Conservation (phyloP, 2,329 filamentous ascomycete genomes). For the Metarhizium robertsii region DNA sequence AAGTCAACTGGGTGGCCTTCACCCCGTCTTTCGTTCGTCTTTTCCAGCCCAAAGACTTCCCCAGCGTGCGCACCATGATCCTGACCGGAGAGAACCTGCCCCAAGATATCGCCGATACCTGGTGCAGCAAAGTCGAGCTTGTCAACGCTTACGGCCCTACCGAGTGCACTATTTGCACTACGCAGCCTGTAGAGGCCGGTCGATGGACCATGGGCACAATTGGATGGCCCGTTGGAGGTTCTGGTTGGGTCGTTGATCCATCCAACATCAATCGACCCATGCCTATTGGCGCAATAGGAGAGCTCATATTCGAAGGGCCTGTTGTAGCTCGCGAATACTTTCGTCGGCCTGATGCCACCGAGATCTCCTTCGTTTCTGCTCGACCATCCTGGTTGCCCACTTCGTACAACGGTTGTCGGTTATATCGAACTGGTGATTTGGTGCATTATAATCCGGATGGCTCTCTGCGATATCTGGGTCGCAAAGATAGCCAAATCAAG, state of each 20-base stretch:
- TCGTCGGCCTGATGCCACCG: neutral
- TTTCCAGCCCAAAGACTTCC: conserved; percentile 2
- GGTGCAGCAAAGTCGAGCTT: neutral
- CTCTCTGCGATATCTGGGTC: neutral
- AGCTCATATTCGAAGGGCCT: conserved; percentile 10
- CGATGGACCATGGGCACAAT: neutral
- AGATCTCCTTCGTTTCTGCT: neutral
- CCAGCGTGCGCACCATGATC: conserved; percentile 1
- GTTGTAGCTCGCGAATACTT: conserved; percentile 6
- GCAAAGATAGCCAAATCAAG: neutral
- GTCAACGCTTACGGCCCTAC: neutral
- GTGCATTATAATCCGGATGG: neutral
- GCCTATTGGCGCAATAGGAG: conserved; percentile 8
- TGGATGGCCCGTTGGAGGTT: conserved; percentile 1
- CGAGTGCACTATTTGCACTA: neutral
- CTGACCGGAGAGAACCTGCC: conserved; percentile 5
- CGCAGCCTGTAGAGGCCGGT: neutral
- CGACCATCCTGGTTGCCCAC: neutral
- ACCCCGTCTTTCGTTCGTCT: conserved; percentile 4
- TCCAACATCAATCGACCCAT: neutral
- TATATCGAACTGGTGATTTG: too few species aligned
- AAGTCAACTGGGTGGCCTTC: conserved; percentile 1
- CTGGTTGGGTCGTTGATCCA: conserved; percentile 6
- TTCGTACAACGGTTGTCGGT: too few species aligned
- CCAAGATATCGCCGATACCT: neutral